Percentiles rank a stretch among this genome's conserved stretches.
These are phyloP conservation scores for Lactarius hengduanensis DNA, from an alignment of 768 basidiomycete species.

Conservation along the genomic window DNA sequence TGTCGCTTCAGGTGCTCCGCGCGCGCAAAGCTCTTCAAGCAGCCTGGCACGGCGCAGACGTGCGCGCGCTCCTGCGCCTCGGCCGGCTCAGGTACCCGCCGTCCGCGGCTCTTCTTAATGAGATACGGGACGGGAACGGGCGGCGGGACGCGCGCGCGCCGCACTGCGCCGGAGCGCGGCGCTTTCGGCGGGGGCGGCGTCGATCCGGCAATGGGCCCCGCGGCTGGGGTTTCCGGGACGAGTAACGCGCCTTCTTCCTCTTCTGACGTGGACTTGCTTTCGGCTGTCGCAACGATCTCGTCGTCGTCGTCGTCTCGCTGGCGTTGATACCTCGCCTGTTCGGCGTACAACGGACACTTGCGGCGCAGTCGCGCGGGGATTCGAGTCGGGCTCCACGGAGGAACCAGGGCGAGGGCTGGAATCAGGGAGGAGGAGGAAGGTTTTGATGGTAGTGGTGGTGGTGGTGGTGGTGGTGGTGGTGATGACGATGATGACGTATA, in stretches of 20 bases:
- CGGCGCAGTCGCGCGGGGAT: slow-evolving; percentile 23
- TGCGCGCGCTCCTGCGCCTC: slow-evolving; percentile 48
- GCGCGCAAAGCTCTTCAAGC: slow-evolving; percentile 76
- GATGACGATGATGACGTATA: neutral
- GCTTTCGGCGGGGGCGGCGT: neutral
- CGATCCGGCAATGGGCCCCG: neutral
- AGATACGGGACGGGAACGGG: slow-evolving; percentile 75
- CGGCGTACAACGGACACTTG: slow-evolving; percentile 19
- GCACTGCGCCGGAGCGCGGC: neutral
- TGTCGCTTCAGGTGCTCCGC: slow-evolving; percentile 83
- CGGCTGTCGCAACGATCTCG: neutral
- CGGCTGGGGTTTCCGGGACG: neutral
- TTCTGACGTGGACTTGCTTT: neutral
- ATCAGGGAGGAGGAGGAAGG: neutral
- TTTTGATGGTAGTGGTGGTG: neutral
- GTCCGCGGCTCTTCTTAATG: slow-evolving; percentile 76
- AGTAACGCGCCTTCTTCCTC: neutral
- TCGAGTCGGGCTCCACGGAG: slow-evolving; percentile 16
- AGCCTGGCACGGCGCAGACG: slow-evolving; percentile 66
- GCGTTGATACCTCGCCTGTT: neutral
- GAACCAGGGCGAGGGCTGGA: neutral
- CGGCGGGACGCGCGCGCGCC: slow-evolving; percentile 28
- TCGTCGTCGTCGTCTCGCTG: neutral
- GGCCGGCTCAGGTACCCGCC: slow-evolving; percentile 54
- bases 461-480: neutral